Conservation (phyloP, 1,284 basidiomycete genomes). For the Naganishia cerealis region DNA sequence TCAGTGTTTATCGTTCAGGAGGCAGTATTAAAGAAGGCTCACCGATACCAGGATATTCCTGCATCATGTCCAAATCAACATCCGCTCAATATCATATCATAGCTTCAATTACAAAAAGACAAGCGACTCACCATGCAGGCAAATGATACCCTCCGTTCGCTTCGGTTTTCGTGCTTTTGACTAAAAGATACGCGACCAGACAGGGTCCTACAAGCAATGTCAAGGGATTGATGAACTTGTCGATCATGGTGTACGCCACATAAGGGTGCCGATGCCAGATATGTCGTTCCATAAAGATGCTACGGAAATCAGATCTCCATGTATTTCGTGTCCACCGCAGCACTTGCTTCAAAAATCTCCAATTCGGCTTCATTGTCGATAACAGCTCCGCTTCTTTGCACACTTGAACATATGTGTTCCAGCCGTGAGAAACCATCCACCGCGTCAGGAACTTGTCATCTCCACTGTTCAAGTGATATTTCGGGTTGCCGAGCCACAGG, state of each 20-base stretch:
- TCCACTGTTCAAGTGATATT: conserved; percentile 87
- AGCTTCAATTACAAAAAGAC: conserved; percentile 25
- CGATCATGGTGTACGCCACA: conserved; percentile 87
- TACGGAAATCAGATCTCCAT: conserved; percentile 83
- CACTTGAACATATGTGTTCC: conserved; percentile 87
- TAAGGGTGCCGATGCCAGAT: conserved; percentile 87
- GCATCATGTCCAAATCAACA: conserved; percentile 26
- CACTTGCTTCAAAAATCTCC: conserved; percentile 89
- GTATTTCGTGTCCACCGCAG: conserved; percentile 89
- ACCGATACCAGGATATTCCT: conserved; percentile 69
- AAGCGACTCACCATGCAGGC: conserved; percentile 72
- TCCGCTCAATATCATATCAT: conserved; percentile 30
- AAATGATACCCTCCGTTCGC: conserved; percentile 78
- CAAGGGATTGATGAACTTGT: conserved; percentile 87
- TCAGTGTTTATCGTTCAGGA: not conserved
- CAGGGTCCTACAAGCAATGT: conserved; percentile 78
- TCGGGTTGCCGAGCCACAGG: conserved; percentile 72
- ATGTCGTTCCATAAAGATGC: conserved; percentile 80
- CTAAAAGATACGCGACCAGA: conserved; percentile 72
- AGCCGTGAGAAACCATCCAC: conserved; percentile 92
- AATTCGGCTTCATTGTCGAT: conserved; percentile 93
- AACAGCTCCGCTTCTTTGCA: conserved; percentile 85
- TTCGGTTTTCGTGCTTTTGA: conserved; percentile 70
- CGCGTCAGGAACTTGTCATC: conserved; percentile 93
- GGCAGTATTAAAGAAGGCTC: conserved; percentile 31